Percentiles rank a stretch among this genome's conserved stretches.
These are phyloP conservation scores for Medicago arabica DNA, from an alignment of 306 rosid genomes.

Conservation along the genomic window DNA sequence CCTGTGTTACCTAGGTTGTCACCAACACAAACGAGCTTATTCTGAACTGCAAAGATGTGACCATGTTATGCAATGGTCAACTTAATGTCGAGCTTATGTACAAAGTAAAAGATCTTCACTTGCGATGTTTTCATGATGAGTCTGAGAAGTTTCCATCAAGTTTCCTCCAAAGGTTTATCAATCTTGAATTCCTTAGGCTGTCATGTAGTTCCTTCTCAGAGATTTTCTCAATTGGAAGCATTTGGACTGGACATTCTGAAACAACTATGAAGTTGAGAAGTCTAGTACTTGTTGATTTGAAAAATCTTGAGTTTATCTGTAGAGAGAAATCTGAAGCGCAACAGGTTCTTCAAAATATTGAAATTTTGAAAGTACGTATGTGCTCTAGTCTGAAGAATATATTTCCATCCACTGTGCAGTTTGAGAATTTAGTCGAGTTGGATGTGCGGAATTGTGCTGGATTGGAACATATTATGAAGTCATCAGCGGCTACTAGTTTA, in stretches of 20 bases:
- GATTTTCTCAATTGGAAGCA: neutral
- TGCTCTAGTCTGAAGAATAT: neutral
- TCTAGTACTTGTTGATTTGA: neutral
- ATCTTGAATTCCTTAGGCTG: neutral
- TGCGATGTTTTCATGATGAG: neutral
- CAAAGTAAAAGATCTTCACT: neutral
- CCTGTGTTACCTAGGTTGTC: neutral
- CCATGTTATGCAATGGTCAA: neutral
- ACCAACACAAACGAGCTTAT: neutral
- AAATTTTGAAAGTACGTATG: rapidly evolving
- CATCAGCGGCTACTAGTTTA: neutral
- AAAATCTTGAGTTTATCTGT: neutral
- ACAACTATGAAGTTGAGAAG: neutral
- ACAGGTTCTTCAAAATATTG: neutral
- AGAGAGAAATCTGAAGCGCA: neutral
- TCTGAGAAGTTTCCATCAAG: neutral
- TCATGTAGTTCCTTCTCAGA: neutral
- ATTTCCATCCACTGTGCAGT: neutral
- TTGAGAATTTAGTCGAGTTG: neutral
- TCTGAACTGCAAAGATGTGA: neutral
- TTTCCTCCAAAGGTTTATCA: constrained; percentile 1
- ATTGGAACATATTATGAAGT: neutral
- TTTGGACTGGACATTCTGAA: neutral
- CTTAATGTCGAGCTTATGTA: neutral
- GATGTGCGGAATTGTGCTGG: neutral